A percentile compares a stretch with the other conserved stretches of the same genome.
Conservation (phyloP, 371 early-diverging fungal species). For the Mucor plumbeus region DNA sequence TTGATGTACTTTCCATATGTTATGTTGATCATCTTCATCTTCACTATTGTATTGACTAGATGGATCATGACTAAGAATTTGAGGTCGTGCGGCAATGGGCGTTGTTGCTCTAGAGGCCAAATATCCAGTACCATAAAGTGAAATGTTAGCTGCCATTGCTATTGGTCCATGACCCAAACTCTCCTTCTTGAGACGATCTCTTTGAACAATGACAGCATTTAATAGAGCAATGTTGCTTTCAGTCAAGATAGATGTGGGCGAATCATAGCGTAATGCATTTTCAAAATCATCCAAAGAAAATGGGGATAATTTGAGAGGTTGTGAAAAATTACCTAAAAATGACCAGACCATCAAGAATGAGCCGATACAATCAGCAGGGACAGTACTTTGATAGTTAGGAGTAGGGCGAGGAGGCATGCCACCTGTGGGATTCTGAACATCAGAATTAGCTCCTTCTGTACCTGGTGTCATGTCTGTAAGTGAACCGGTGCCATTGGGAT, state of each 20-base stretch:
- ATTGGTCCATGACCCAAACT: slow-evolving; percentile 31
- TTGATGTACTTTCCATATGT: slow-evolving; percentile 17
- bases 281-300: slow-evolving; percentile 57
- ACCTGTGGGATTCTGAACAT: slow-evolving; percentile 40
- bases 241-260: slow-evolving; percentile 31
- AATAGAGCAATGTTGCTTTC: slow-evolving; percentile 48
- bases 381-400: slow-evolving; percentile 27
- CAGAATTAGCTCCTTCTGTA: slow-evolving; percentile 12
- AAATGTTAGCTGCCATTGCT: slow-evolving; percentile 19
- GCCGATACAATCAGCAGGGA: slow-evolving; percentile 40
- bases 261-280: slow-evolving; percentile 34
- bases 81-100: background rate
- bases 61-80: background rate
- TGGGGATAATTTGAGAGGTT: slow-evolving; percentile 42
- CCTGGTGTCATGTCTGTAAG: slow-evolving; percentile 46
- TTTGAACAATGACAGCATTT: slow-evolving; percentile 48
- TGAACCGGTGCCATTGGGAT: slow-evolving; percentile 33
- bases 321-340: slow-evolving; percentile 49
- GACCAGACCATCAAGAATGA: slow-evolving; percentile 53
- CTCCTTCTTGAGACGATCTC: slow-evolving; percentile 29
- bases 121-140: slow-evolving; percentile 36
- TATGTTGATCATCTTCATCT: slow-evolving; percentile 12
- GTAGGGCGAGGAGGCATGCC: slow-evolving; percentile 32
- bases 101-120: slow-evolving; percentile 17
- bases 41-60: slow-evolving; percentile 18